Evolutionary conservation across 768 basidiomycete species (phyloP).

Genomic region (Tephrocybe sp.): DNA sequence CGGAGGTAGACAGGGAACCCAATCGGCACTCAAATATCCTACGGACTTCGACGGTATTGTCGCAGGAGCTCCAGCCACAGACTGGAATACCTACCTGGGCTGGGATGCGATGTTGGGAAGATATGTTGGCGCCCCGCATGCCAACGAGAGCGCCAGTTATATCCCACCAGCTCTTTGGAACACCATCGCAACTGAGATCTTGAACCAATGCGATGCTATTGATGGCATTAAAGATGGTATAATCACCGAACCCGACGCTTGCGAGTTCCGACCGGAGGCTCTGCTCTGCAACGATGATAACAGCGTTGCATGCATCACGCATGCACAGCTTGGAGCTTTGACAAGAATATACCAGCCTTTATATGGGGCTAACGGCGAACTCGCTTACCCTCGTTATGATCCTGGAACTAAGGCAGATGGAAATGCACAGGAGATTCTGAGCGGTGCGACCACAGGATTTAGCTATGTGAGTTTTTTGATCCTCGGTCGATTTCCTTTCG

Average conservation of each 20-base stretch:
- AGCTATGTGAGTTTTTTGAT: neutral
- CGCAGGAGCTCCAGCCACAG: slow-evolving; percentile 1
- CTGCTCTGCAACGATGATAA: neutral
- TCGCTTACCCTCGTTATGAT: slow-evolving; percentile 6
- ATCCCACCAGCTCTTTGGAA: neutral
- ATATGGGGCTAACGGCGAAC: neutral
- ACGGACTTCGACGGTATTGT: slow-evolving; percentile 9
- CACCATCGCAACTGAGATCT: neutral
- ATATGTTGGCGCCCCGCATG: slow-evolving; percentile 1
- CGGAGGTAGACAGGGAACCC: slow-evolving; percentile 7
- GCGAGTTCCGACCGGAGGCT: neutral
- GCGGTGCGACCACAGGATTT: neutral
- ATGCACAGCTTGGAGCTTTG: neutral
- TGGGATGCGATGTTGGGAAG: neutral
- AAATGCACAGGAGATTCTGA: neutral
- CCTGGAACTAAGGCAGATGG: slow-evolving; percentile 1
- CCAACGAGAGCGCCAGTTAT: slow-evolving; percentile 1
- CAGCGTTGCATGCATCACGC: neutral
- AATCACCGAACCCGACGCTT: neutral
- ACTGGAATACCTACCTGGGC: slow-evolving; percentile 1
- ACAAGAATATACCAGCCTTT: slow-evolving; percentile 1
- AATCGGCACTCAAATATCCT: slow-evolving; percentile 5
- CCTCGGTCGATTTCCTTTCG: neutral
- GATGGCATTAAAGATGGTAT: slow-evolving; percentile 1
- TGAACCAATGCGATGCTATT: neutral